phyloP scores from a whole-genome alignment of 768 basidiomycete genomes.

The Boletus insuetus region DNA sequence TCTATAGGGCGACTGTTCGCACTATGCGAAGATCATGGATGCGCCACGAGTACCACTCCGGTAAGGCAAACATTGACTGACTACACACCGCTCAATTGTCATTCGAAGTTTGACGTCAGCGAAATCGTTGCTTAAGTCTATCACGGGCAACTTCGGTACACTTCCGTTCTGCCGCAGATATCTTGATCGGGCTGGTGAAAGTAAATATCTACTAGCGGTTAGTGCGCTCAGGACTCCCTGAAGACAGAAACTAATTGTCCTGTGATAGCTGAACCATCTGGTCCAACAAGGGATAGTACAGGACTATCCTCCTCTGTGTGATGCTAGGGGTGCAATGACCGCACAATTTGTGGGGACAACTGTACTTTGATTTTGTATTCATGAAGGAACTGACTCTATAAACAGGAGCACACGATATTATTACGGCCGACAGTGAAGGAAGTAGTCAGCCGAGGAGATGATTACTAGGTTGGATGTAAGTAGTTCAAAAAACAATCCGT shows the following conservation, averaged over 20 bases:
- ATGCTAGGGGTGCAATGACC: constrained; percentile 84
- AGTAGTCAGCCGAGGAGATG: constrained; percentile 79
- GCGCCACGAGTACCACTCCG: constrained; percentile 72
- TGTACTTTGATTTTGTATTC: neutral
- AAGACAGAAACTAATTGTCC: neutral
- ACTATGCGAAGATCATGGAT: constrained; percentile 77
- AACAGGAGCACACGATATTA: constrained; percentile 81
- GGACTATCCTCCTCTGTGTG: constrained; percentile 91
- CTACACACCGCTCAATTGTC: neutral
- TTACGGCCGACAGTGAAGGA: constrained; percentile 84
- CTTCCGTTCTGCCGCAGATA: constrained; percentile 95
- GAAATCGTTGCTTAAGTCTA: constrained; percentile 80
- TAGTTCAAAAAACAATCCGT: neutral
- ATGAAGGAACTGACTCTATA: constrained; percentile 3
- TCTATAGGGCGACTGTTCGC: constrained; percentile 83
- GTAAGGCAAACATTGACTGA: constrained; percentile 41
- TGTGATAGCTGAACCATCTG: constrained; percentile 75
- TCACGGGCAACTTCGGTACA: constrained; percentile 92
- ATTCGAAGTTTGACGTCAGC: constrained; percentile 75
- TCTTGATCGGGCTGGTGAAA: constrained; percentile 89
- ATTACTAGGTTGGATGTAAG: constrained; percentile 49
- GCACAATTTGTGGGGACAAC: constrained; percentile 75
- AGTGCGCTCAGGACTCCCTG: constrained; percentile 20
- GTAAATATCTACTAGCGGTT: constrained; percentile 89
- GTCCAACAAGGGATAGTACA: constrained; percentile 86